Conservation (phyloP, 1,284 basidiomycete genomes). For the Puccinia polysora region DNA sequence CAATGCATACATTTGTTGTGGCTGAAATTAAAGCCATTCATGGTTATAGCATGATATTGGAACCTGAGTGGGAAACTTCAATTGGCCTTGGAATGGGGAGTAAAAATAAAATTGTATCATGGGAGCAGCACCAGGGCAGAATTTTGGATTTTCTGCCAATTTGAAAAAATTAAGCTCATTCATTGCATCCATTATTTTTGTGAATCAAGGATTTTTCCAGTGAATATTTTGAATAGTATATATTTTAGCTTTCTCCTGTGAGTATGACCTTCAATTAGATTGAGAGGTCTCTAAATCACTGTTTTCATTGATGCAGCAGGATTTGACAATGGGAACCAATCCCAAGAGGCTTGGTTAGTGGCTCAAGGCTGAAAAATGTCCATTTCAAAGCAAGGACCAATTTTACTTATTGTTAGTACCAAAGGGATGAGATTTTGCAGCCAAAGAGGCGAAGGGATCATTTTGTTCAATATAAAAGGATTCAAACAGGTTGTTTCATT, state of each 20-base stretch:
- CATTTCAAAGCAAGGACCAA: not conserved
- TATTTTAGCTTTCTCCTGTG: not conserved
- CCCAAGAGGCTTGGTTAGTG: not conserved
- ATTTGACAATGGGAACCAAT: constrained; percentile 21
- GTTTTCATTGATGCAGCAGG: constrained; percentile 7
- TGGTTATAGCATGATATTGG: not conserved
- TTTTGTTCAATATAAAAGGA: not conserved
- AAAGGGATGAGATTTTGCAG: too few relatives aligned
- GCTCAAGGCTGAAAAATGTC: constrained; percentile 1
- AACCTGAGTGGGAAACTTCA: not conserved
- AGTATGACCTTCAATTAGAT: constrained; percentile 1
- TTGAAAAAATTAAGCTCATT: not conserved
- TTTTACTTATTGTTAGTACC: too few relatives aligned
- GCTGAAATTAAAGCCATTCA: not conserved
- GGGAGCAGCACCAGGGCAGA: not conserved
- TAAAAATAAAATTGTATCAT: not conserved
- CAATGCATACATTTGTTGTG: not conserved
- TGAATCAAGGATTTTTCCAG: constrained; percentile 6
- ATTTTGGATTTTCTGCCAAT: not conserved
- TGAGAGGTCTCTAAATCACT: constrained; percentile 10
- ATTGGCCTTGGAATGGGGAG: not conserved
- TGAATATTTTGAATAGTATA: not conserved
- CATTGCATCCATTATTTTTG: not conserved
- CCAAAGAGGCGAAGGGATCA: not conserved
- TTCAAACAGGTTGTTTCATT: not conserved